Percentiles rank a stretch among this genome's conserved stretches.
Conservation (phyloP, 1,284 basidiomycete genomes). For the Kwoniella shivajii region DNA sequence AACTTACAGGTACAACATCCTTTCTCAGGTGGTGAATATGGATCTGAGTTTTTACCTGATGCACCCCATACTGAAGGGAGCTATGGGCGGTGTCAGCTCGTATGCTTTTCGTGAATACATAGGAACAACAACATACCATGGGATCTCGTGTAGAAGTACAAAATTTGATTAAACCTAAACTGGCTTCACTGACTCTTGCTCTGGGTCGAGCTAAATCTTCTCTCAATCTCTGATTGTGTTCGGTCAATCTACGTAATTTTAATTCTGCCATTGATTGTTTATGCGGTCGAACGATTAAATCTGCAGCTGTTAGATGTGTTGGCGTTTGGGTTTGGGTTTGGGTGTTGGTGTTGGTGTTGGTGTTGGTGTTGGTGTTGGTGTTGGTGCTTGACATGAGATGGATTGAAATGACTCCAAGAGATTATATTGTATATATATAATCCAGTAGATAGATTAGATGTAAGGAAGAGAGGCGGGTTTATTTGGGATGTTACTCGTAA, state of each 20-base stretch:
- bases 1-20: constrained; percentile 46
- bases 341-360: not conserved
- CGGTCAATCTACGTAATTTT: constrained; percentile 86
- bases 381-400: not conserved
- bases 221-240: constrained; percentile 87
- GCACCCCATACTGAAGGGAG: constrained; percentile 93
- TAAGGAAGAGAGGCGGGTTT: too few species aligned
- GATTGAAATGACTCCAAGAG: too few species aligned
- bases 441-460: too few species aligned
- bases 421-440: too few species aligned
- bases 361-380: not conserved
- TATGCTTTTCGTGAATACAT: too few species aligned
- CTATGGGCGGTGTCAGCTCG: constrained; percentile 54
- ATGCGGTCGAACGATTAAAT: constrained; percentile 33
- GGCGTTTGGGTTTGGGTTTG: not conserved
- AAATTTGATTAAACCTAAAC: constrained; percentile 85
- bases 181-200: constrained; percentile 87
- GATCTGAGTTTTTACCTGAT: constrained; percentile 71
- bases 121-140: constrained; percentile 64
- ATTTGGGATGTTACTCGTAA: too few species aligned
- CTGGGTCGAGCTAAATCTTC: constrained; percentile 88
- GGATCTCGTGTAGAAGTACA: constrained; percentile 88
- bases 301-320: constrained; percentile 16
- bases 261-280: constrained; percentile 82
- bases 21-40: constrained; percentile 36